phyloP scores from a whole-genome alignment of 1,284 basidiomycete genomes.

The Marasmius sp. region DNA sequence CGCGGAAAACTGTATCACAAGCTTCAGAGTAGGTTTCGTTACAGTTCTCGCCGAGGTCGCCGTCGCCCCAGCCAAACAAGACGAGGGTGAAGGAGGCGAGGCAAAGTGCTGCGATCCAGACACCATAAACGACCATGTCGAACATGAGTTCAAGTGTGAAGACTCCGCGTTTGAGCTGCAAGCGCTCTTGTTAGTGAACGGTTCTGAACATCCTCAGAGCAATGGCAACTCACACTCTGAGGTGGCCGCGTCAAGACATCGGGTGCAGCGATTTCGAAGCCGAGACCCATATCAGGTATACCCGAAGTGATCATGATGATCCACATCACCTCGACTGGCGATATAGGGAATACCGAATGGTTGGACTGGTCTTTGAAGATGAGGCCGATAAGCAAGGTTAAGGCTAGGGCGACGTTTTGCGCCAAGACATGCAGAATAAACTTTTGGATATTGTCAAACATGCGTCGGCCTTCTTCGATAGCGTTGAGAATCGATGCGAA shows the following conservation, averaged over 20 bases:
- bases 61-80: constrained; percentile 46
- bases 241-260: constrained; percentile 63
- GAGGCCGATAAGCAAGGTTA: constrained; percentile 62
- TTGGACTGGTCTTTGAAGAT: constrained; percentile 59
- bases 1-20: constrained; percentile 50
- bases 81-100: constrained; percentile 32
- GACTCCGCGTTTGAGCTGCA: constrained; percentile 64
- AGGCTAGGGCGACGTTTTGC: constrained; percentile 58
- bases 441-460: constrained; percentile 44
- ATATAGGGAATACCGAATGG: constrained; percentile 66
- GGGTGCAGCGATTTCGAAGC: constrained; percentile 53
- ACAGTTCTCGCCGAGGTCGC: constrained; percentile 47
- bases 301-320: constrained; percentile 45
- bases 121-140: background rate
- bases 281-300: constrained; percentile 58
- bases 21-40: constrained; percentile 38
- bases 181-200: constrained; percentile 54
- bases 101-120: background rate
- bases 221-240: constrained; percentile 40
- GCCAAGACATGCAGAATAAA: constrained; percentile 47
- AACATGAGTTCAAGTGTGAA: constrained; percentile 16
- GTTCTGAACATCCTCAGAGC: constrained; percentile 54
- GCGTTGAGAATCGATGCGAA: constrained; percentile 59
- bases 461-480: constrained; percentile 57
- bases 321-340: constrained; percentile 67